Conservation (phyloP, 2,329 filamentous ascomycete species). For the Colletotrichum sp. region DNA sequence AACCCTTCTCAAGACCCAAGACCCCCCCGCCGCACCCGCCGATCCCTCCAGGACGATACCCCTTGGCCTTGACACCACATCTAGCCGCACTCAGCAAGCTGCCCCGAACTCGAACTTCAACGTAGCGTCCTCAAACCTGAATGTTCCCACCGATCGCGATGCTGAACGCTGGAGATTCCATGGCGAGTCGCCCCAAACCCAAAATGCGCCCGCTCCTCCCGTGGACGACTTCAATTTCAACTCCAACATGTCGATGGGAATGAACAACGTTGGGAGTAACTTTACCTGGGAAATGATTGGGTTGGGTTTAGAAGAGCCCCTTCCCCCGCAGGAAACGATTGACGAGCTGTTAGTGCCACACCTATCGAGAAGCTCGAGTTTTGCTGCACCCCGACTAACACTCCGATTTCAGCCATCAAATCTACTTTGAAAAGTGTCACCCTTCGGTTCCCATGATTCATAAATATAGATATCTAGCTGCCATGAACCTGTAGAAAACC, state of each 20-base stretch:
- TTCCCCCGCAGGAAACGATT: constrained; percentile 67
- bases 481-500: constrained; percentile 76
- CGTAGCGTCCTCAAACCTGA: constrained; percentile 51
- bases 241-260: constrained; percentile 51
- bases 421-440: constrained; percentile 92
- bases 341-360: constrained; percentile 74
- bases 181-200: constrained; percentile 56
- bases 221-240: constrained; percentile 67
- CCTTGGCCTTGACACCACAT: constrained; percentile 30
- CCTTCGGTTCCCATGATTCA: constrained; percentile 89
- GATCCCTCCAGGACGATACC: constrained; percentile 40
- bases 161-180: constrained; percentile 61
- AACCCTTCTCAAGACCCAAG: constrained; percentile 84
- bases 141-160: constrained; percentile 51
- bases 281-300: constrained; percentile 83
- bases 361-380: neutral
- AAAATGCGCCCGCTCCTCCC: constrained; percentile 20
- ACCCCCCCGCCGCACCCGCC: constrained; percentile 42
- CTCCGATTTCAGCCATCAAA: constrained; percentile 64
- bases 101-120: constrained; percentile 42
- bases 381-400: neutral
- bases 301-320: constrained; percentile 62
- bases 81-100: constrained; percentile 35
- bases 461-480: constrained; percentile 82
- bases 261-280: constrained; percentile 56